phyloP scores from a whole-genome alignment of 805 yeast species.

The Novakomyces olei region DNA sequence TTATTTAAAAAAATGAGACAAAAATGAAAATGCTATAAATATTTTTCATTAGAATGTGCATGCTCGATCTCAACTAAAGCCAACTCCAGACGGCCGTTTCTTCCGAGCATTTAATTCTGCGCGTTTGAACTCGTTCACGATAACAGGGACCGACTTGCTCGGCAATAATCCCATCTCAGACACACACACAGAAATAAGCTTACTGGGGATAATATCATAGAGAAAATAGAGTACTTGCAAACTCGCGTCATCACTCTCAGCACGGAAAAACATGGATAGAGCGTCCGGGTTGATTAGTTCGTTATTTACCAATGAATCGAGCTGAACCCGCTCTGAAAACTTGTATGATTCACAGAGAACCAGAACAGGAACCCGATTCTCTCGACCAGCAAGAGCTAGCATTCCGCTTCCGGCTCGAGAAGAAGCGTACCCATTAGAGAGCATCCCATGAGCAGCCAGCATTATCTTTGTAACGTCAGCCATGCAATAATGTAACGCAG shows the following conservation, averaged over 20 bases:
- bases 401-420: conserved; percentile 90
- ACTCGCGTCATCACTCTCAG: conserved; percentile 12
- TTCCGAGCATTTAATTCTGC: no score
- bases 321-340: conserved; percentile 83
- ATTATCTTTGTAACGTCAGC: conserved; percentile 78
- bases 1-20: no score
- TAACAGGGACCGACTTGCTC: conserved; percentile 95
- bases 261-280: conserved; percentile 14
- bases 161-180: conserved; percentile 94
- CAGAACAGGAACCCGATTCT: conserved; percentile 75
- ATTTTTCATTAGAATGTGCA: no score
- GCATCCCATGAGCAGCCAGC: conserved; percentile 91
- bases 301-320: conserved; percentile 85
- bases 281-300: conserved; percentile 31
- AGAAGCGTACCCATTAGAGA: conserved; percentile 79
- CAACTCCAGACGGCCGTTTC: no score
- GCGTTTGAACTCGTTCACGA: conserved; percentile 75
- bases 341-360: conserved; percentile 91
- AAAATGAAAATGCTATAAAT: no score
- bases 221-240: conserved; percentile 62
- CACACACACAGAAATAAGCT: conserved; percentile 76
- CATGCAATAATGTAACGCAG: conserved; percentile 56
- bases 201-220: conserved; percentile 89
- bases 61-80: no score
- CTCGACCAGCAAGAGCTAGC: conserved; percentile 75